These are phyloP conservation scores for Saccharomycopsis fodiens DNA, from an alignment of 805 yeast species.

Conservation along the genomic window DNA sequence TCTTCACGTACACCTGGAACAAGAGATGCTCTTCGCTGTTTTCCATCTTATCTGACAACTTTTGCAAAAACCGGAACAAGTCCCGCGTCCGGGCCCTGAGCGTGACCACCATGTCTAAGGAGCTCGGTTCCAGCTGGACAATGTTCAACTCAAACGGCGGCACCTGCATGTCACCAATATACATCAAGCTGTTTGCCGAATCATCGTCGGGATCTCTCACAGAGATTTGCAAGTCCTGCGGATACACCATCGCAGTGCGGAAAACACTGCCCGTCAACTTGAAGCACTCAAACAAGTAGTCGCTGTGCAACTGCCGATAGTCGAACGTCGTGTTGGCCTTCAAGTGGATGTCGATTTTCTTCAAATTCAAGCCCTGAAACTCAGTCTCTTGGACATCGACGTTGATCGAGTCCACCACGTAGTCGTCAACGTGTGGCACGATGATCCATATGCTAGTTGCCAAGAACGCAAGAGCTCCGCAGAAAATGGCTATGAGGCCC, in stretches of 20 bases:
- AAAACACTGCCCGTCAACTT: constrained; percentile 4
- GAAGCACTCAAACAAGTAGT: constrained; percentile 10
- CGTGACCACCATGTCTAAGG: constrained; percentile 6
- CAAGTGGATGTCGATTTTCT: constrained; percentile 3
- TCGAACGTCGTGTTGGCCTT: constrained; percentile 7
- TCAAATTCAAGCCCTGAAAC: constrained; percentile 14
- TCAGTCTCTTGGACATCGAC: constrained; percentile 10
- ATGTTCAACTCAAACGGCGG: constrained; percentile 14
- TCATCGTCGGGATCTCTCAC: background rate
- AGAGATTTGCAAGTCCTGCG: constrained; percentile 7
- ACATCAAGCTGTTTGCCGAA: background rate
- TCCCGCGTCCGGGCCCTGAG: constrained; percentile 12
- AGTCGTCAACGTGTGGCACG: constrained; percentile 15
- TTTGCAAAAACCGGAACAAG: constrained; percentile 11
- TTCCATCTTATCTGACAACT: constrained; percentile 16
- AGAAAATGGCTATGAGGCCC: background rate
- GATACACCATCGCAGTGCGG: constrained; percentile 7
- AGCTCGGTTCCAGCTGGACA: constrained; percentile 1
- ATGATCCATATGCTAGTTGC: constrained; percentile 9
- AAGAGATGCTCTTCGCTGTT: constrained; percentile 5
- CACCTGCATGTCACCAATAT: constrained; percentile 11
- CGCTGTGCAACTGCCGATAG: constrained; percentile 12
- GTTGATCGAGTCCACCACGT: constrained; percentile 11
- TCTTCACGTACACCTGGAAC: constrained; percentile 5
- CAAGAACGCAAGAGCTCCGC: background rate